These are phyloP conservation scores for Rugonectria rugulosa DNA, from an alignment of 2,329 filamentous ascomycete genomes.

Conservation along the genomic window DNA sequence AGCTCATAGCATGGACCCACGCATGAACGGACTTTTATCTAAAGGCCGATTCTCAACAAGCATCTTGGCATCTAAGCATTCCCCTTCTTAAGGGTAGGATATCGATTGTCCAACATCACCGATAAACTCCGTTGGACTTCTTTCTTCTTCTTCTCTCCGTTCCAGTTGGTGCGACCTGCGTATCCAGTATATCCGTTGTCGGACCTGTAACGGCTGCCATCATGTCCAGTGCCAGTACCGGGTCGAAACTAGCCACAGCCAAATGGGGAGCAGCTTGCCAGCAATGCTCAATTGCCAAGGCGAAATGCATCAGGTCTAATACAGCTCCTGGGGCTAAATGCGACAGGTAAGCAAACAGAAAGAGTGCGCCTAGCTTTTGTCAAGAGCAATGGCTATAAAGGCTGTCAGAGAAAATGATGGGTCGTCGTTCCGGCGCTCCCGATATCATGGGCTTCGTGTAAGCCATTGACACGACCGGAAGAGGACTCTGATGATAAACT, in stretches of 20 bases:
- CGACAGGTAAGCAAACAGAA: conserved; percentile 47
- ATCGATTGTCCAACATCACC: conserved; percentile 8
- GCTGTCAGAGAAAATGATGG: neutral
- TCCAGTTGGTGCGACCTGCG: conserved; percentile 16
- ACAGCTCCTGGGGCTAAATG: conserved; percentile 50
- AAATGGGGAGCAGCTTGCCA: conserved; percentile 61
- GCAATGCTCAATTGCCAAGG: conserved; percentile 57
- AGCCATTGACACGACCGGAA: conserved; percentile 8
- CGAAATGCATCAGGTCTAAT: conserved; percentile 57
- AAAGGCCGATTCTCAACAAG: conserved; percentile 24
- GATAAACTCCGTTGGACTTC: conserved; percentile 39
- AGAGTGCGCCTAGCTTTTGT: neutral
- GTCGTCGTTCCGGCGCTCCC: conserved; percentile 14
- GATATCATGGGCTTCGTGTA: conserved; percentile 12
- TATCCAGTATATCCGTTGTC: conserved; percentile 9
- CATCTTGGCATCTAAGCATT: conserved; percentile 3
- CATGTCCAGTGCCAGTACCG: conserved; percentile 28
- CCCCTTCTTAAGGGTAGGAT: conserved; percentile 1
- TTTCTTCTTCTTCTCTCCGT: conserved; percentile 16
- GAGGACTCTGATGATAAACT: conserved; percentile 18
- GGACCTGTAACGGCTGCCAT: conserved; percentile 11
- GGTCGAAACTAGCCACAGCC: conserved; percentile 45
- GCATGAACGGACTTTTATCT: conserved; percentile 24
- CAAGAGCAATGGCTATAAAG: neutral
- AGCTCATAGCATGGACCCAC: neutral